A percentile compares a stretch with the other conserved stretches of the same genome.
phyloP scores from a whole-genome alignment of 345 rosid genomes.

The Ailanthus altissimus region DNA sequence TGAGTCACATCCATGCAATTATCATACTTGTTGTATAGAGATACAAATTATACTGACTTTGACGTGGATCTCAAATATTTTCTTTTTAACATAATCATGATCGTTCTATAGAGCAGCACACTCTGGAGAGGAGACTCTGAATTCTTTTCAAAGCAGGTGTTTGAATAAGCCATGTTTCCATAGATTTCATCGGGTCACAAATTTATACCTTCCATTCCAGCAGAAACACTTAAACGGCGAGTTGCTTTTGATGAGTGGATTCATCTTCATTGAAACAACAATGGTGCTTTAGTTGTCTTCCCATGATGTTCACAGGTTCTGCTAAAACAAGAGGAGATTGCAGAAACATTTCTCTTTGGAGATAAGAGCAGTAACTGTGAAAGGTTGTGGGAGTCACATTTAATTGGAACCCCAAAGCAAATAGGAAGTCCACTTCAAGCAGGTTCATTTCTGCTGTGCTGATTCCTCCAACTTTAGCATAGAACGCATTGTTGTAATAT shows the following conservation, averaged over 20 bases:
- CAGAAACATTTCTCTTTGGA: conserved; percentile 48
- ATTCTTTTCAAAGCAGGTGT: conserved; percentile 1
- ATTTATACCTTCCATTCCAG: not conserved
- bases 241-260: conserved; percentile 43
- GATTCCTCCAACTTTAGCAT: conserved; percentile 75
- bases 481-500: conserved; percentile 63
- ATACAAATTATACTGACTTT: not conserved
- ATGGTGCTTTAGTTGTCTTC: conserved; percentile 26
- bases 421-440: conserved; percentile 74
- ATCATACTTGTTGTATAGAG: not conserved
- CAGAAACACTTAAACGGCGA: conserved; percentile 34
- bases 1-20: not conserved
- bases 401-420: conserved; percentile 64
- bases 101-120: not conserved
- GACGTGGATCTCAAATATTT: not conserved
- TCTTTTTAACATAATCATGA: not conserved
- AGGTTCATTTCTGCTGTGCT: conserved; percentile 69
- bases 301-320: conserved; percentile 21
- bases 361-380: conserved; percentile 52
- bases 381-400: conserved; percentile 60
- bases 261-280: conserved; percentile 48
- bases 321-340: conserved; percentile 35
- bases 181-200: not conserved
- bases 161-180: conserved; percentile 1
- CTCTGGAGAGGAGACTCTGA: not conserved